A percentile compares a stretch with the other conserved stretches of the same genome.
Evolutionary conservation across 1,139 yeast genomes (phyloP).

Genomic region (Ogataea hybrid): DNA sequence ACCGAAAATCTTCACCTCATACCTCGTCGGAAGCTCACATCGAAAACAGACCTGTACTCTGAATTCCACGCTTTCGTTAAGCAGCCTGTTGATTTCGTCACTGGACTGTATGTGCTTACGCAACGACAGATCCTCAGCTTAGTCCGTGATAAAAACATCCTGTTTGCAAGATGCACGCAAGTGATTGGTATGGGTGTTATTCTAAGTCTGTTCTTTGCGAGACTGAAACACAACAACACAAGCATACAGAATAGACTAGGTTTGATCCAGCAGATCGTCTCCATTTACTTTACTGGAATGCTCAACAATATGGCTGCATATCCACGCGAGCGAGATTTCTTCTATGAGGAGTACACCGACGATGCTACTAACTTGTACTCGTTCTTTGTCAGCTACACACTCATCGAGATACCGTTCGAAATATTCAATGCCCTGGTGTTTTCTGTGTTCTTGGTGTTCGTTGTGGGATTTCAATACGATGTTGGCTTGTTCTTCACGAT

Average conservation of each 20-base stretch:
- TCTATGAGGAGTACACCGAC: conserved; percentile 77
- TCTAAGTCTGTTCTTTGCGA: conserved; percentile 69
- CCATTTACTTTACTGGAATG: conserved; percentile 77
- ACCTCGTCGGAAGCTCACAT: conserved; percentile 6
- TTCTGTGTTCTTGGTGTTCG: conserved; percentile 62
- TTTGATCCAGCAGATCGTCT: conserved; percentile 67
- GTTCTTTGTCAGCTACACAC: conserved; percentile 61
- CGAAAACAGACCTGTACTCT: conserved; percentile 16
- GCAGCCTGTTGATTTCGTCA: conserved; percentile 32
- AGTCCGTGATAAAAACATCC: conserved; percentile 56
- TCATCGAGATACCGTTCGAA: conserved; percentile 76
- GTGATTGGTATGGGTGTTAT: conserved; percentile 63
- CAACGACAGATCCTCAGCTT: conserved; percentile 52
- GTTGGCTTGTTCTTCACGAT: conserved; percentile 66
- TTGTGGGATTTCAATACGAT: conserved; percentile 70
- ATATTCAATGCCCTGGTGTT: conserved; percentile 57
- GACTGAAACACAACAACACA: conserved; percentile 54
- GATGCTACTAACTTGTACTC: conserved; percentile 67
- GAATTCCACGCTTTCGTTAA: conserved; percentile 28
- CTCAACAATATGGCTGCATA: conserved; percentile 72
- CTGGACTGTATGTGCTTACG: conserved; percentile 42
- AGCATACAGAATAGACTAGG: conserved; percentile 73
- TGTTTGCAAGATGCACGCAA: conserved; percentile 68
- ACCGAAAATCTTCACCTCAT: neutral
- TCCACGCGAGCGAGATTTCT: conserved; percentile 70